A percentile compares a stretch with the other conserved stretches of the same genome.
phyloP scores from a whole-genome alignment of 2,329 filamentous ascomycete genomes.

The Massarina eburnea region DNA sequence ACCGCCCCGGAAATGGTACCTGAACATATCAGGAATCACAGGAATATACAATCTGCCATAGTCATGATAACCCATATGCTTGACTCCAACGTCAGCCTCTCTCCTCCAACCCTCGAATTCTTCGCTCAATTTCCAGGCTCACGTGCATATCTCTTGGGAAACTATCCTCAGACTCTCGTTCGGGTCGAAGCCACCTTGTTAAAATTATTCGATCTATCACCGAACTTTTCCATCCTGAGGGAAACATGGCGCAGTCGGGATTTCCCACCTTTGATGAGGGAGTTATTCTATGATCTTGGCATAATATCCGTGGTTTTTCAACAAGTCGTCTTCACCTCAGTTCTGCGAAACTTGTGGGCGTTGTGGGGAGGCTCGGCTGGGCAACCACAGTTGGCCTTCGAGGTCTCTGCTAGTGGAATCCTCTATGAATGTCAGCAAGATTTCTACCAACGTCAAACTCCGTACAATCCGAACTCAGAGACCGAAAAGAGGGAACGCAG shows the following conservation, averaged over 20 bases:
- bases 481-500: background rate
- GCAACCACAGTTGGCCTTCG: constrained; percentile 5
- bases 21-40: constrained; percentile 39
- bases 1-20: constrained; percentile 41
- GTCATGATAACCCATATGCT: constrained; percentile 48
- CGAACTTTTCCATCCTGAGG: constrained; percentile 12
- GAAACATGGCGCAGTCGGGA: constrained; percentile 20
- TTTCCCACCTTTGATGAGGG: constrained; percentile 60
- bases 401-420: constrained; percentile 5
- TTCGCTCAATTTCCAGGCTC: constrained; percentile 53
- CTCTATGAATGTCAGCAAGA: constrained; percentile 13
- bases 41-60: constrained; percentile 31
- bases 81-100: constrained; percentile 49
- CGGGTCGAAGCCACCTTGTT: constrained; percentile 36
- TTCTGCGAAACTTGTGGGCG: constrained; percentile 49
- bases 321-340: constrained; percentile 56
- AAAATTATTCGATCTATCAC: constrained; percentile 47
- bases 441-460: constrained; percentile 2
- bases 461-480: background rate
- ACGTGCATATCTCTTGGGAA: constrained; percentile 26
- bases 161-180: constrained; percentile 26
- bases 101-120: constrained; percentile 45
- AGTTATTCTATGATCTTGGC: constrained; percentile 53
- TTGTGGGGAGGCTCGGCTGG: background rate
- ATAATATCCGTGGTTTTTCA: constrained; percentile 57